Evolutionary conservation across 2,329 filamentous ascomycete species (phyloP), one percentile per base, ranked within the genome.

Genomic region (Escovopsis sp.): DNA sequence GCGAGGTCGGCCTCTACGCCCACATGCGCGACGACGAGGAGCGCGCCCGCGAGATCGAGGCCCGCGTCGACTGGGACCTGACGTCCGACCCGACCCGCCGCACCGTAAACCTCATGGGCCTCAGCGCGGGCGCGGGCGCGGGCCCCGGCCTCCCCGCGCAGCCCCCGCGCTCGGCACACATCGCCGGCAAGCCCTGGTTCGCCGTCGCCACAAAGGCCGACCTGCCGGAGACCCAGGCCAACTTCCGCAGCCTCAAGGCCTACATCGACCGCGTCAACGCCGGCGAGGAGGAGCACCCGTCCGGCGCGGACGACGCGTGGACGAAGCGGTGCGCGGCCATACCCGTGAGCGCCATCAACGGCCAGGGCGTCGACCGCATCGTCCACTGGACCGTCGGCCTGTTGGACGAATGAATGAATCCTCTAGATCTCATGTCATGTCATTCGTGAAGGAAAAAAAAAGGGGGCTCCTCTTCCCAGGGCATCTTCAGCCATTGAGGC

Each of bases 131-230:
- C 8, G 20, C 20, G 3, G 20, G 20, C 20, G 40, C 42, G 3
- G 3, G 2, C 35, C 42, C 20, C 20, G 20, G 5, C 5, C 30
- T 43, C 4, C 27, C 36, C 5, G 33, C 36, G 20, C 20, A 20
- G 20, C 20, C 20, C 9, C 44, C 46, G 6, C 39, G 45, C 12
- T 27, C 43, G 20, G 5, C 27, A 3, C 76, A 81, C 34, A 93
- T 96, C 49, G 83, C 84, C n/a, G 76, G 75, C 30, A 98, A 98
- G 64, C 88, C 91, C 1, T 98, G 91, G 91, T 91, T 94, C 53
- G 88, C 95, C 5, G 79, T 95, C 35, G 89, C 85, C 1, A 95
- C 88, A 15, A 96, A 96, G 62, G 88, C 85, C 1, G 89, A 96
- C 57, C 58, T 94, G 42, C 75, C 79, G 4, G 73, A 72, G 3